Percentiles rank a stretch among this genome's conserved stretches.
Evolutionary conservation across 352 stramenopile genomes (phyloP).

Genomic region (Discostella stelligera): DNA sequence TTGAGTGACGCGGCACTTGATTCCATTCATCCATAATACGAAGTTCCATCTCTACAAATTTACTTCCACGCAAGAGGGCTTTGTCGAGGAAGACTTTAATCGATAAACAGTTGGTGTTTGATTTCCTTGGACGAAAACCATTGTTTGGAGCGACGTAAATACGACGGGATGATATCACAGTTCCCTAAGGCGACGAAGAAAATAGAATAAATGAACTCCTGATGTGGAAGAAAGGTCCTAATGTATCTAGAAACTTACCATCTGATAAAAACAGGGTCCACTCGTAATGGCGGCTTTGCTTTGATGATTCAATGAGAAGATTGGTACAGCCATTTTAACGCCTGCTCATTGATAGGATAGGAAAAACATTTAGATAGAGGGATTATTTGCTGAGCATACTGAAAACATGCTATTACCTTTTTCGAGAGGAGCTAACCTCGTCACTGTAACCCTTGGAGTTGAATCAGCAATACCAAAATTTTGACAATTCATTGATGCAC

Average conservation of each 20-base stretch:
- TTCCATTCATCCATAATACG: conserved; percentile 60
- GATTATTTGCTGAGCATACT: too few species aligned
- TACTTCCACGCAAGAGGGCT: conserved; percentile 68
- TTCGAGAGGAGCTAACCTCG: conserved; percentile 41
- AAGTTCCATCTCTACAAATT: conserved; percentile 74
- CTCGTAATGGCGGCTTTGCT: conserved; percentile 15
- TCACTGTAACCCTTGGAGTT: not conserved
- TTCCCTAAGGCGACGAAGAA: conserved; percentile 45
- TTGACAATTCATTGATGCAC: conserved; percentile 7
- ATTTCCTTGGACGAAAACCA: conserved; percentile 12
- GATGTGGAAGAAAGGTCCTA: not conserved
- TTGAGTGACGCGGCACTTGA: conserved; percentile 66
- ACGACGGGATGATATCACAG: conserved; percentile 68
- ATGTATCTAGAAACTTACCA: conserved; percentile 23
- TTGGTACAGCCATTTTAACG: conserved; percentile 76
- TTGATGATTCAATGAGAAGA: conserved; percentile 58
- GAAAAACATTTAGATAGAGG: not conserved
- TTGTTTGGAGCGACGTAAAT: conserved; percentile 51
- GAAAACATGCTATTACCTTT: too few species aligned
- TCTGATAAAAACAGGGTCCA: conserved; percentile 47
- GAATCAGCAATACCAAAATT: not conserved
- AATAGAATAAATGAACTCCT: not conserved
- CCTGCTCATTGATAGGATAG: too few species aligned
- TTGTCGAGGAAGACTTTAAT: conserved; percentile 76
- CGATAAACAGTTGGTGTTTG: conserved; percentile 67